Base-by-base conservation (phyloP, 805 yeast species). In the Metschnikowia lachancei region DNA sequence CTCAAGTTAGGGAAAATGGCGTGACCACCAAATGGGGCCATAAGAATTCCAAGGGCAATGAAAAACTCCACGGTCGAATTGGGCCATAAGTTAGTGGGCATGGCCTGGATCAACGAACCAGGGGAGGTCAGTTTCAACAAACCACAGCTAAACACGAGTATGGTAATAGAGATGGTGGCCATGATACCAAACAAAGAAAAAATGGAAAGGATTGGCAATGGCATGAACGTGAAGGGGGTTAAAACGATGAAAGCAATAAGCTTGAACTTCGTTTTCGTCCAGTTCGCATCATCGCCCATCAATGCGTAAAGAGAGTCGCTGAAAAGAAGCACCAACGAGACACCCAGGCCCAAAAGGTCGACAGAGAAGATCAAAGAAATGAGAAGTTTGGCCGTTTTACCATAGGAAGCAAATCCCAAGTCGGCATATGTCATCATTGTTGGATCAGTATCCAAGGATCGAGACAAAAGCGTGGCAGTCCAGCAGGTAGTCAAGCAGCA, bases 1-100 rank as follows among this genome's bases (percentile, higher is more conserved):
- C 80, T 82, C 36, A 85, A 66, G 56, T 83, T 87, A 2, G 92
- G 92, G 54, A 84, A 84, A 6, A 86, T 83, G 1, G 89, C 87
- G 61, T 85, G 92, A 2, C 94, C 94, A 46, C 92, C 92, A 81
- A 87, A 85, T 11, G 90, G 89, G 3, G 91, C 89, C 75, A 85
- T 77, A 48, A 82, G 74, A 24, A 85, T 72, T 2, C 92, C 92
- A 46, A 83, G 65, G 8, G 85, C 75, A 38, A 85, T 69, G 39
- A 85, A 73, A 28, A 81, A 70, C 50, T 77, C 80, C 5, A 74
- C 63, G 13, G 66, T 56, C 9, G 77, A 69, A 5, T 63, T 58
- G 2, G 97, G 97, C 75, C 80, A 81, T 49, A 85, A 36, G 51
- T 82, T 78, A 0, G 94, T 85, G 5, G 77, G 75, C 76, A 83